These are phyloP conservation scores for Huntiella bhutanensis DNA, from an alignment of 2,329 filamentous ascomycete genomes.

Conservation along the genomic window DNA sequence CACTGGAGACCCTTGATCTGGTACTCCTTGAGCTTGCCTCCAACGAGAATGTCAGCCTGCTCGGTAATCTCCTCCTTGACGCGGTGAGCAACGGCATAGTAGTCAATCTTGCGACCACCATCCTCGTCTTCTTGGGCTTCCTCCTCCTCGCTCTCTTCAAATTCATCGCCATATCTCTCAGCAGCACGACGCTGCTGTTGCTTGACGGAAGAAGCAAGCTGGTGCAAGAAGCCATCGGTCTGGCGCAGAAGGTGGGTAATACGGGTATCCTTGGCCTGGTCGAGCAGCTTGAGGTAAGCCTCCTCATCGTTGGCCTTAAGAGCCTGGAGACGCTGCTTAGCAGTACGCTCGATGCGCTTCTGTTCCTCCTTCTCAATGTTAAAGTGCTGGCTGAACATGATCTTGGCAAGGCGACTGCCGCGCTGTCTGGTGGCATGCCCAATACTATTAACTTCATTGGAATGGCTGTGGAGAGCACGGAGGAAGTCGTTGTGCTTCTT, in stretches of 20 bases:
- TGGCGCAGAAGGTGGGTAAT: slow-evolving; percentile 94
- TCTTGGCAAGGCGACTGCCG: slow-evolving; percentile 66
- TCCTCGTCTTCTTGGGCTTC: slow-evolving; percentile 51
- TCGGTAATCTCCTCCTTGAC: slow-evolving; percentile 77
- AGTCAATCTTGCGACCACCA: slow-evolving; percentile 71
- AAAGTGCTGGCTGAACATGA: slow-evolving; percentile 80
- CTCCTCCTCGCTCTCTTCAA: slow-evolving; percentile 35
- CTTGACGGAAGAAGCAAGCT: slow-evolving; percentile 87
- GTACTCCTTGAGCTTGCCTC: slow-evolving; percentile 89
- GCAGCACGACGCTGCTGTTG: slow-evolving; percentile 73
- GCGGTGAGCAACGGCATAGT: slow-evolving; percentile 94
- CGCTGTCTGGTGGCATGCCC: slow-evolving; percentile 52
- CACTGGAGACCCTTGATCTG: slow-evolving; percentile 96
- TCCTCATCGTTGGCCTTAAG: slow-evolving; percentile 98
- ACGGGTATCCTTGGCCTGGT: slow-evolving; percentile 97
- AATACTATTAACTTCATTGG: slow-evolving; percentile 53
- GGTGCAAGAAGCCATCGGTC: slow-evolving; percentile 91
- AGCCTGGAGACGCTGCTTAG: slow-evolving; percentile 97
- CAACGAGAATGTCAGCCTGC: slow-evolving; percentile 74
- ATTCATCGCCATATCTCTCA: slow-evolving; percentile 51
- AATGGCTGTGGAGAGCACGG: slow-evolving; percentile 66
- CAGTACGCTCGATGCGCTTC: slow-evolving; percentile 91
- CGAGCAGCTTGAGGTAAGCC: slow-evolving; percentile 91
- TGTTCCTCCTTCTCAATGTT: slow-evolving; percentile 99
- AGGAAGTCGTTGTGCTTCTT: slow-evolving; percentile 92